Evolutionary conservation across 140 eudicot genomes (phyloP).

Genomic region (Bidens hawaiensis): DNA sequence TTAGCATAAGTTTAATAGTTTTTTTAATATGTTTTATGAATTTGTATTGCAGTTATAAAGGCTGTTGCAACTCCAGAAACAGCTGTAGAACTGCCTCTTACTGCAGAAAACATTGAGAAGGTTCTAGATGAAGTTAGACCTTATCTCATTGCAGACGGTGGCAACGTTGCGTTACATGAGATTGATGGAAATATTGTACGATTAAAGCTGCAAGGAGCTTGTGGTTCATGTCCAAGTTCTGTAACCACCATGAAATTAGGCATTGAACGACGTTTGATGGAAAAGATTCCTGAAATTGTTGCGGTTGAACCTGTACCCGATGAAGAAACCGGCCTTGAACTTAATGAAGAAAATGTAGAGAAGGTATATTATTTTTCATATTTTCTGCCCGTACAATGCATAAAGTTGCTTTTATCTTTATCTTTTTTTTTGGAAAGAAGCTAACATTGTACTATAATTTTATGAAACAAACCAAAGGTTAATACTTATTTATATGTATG

Average conservation of each 20-base stretch:
- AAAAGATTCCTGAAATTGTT: constrained; percentile 87
- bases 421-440: background rate
- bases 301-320: constrained; percentile 83
- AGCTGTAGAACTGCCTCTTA: constrained; percentile 73
- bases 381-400: too few species aligned
- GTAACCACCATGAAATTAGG: constrained; percentile 86
- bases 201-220: constrained; percentile 88
- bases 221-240: constrained; percentile 97
- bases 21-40: too few species aligned
- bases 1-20: too few species aligned
- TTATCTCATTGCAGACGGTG: constrained; percentile 90
- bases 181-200: constrained; percentile 79
- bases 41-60: constrained; percentile 51
- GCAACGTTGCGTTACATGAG: constrained; percentile 93
- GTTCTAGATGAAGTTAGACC: constrained; percentile 90
- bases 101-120: constrained; percentile 81
- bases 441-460: background rate
- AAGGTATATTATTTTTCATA: constrained; percentile 40
- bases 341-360: constrained; percentile 82
- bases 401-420: background rate
- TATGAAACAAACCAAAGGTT: background rate
- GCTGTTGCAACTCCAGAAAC: constrained; percentile 86
- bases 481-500: background rate
- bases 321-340: constrained; percentile 97
- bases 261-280: constrained; percentile 85